phyloP scores from a whole-genome alignment of 2,329 filamentous ascomycete genomes.

The Talaromyces albobiverticillius region DNA sequence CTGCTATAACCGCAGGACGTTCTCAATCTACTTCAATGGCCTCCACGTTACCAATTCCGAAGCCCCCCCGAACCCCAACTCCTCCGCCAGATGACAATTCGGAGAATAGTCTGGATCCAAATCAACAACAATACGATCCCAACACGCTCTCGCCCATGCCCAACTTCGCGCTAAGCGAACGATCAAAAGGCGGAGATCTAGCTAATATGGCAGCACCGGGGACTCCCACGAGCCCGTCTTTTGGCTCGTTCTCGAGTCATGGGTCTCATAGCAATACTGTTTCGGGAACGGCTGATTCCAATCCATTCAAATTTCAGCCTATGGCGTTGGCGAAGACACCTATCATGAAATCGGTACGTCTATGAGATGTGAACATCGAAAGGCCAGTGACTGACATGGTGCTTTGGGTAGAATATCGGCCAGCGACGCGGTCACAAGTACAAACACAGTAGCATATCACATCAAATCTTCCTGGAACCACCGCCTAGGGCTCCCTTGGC shows the following conservation, averaged over 20 bases:
- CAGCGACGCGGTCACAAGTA: conserved; percentile 95
- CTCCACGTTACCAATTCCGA: conserved; percentile 56
- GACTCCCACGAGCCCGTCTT: conserved; percentile 32
- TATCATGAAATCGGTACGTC: conserved; percentile 67
- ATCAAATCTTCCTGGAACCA: conserved; percentile 95
- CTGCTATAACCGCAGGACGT: not conserved
- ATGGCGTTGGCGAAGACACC: conserved; percentile 71
- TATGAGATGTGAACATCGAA: not conserved
- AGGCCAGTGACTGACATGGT: conserved; percentile 19
- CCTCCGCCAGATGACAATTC: conserved; percentile 54
- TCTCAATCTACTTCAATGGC: conserved; percentile 47
- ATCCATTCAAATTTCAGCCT: conserved; percentile 92
- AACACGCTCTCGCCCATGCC: conserved; percentile 48
- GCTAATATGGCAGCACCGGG: conserved; percentile 8
- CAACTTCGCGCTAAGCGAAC: conserved; percentile 24
- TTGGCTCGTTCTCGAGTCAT: conserved; percentile 33
- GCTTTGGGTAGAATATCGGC: conserved; percentile 67
- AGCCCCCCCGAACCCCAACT: conserved; percentile 63
- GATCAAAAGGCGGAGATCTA: not conserved
- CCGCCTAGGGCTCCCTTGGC: conserved; percentile 80
- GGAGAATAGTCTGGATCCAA: conserved; percentile 20
- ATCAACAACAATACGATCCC: conserved; percentile 38
- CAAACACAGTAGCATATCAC: conserved; percentile 93
- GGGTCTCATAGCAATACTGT: conserved; percentile 18
- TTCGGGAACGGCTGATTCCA: conserved; percentile 32